A percentile compares a stretch with the other conserved stretches of the same genome.
phyloP scores from a whole-genome alignment of 768 basidiomycete genomes.

The Rhizopogon roseolus region DNA sequence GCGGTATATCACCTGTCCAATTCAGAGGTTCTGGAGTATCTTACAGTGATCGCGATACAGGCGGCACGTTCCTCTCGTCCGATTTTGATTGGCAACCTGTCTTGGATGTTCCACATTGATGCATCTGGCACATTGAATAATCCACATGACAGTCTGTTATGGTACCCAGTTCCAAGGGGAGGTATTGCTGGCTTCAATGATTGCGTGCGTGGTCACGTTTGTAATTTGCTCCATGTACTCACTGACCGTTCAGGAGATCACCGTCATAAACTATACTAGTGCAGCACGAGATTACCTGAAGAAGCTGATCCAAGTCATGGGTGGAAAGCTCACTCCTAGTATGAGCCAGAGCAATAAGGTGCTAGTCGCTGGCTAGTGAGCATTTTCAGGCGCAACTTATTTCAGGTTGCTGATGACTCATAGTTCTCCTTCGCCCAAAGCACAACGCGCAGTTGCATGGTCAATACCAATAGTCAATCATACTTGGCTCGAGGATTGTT shows the following conservation, averaged over 20 bases:
- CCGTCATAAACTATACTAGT: constrained; percentile 87
- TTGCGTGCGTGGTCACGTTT: constrained; percentile 44
- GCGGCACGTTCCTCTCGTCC: constrained; percentile 38
- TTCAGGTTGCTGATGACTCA: not conserved
- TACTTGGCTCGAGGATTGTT: constrained; percentile 88
- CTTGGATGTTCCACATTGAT: constrained; percentile 82
- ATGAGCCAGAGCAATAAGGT: constrained; percentile 76
- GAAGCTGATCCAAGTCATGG: constrained; percentile 71
- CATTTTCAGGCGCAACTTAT: constrained; percentile 8
- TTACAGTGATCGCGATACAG: constrained; percentile 28
- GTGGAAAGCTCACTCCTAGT: constrained; percentile 76
- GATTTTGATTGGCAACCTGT: constrained; percentile 61
- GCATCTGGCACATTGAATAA: constrained; percentile 52
- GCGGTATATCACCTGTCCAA: constrained; percentile 35
- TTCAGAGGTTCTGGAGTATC: not conserved
- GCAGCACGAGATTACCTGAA: constrained; percentile 85
- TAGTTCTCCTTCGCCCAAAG: constrained; percentile 50
- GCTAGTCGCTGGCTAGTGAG: constrained; percentile 81
- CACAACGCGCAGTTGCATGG: constrained; percentile 72
- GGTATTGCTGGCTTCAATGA: constrained; percentile 53
- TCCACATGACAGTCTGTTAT: constrained; percentile 73
- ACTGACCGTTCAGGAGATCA: constrained; percentile 51
- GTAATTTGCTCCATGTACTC: not conserved
- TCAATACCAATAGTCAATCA: constrained; percentile 86
- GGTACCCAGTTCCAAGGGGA: constrained; percentile 73